phyloP scores from a whole-genome alignment of 163 green algal species.

The Chloromonas sp. region DNA sequence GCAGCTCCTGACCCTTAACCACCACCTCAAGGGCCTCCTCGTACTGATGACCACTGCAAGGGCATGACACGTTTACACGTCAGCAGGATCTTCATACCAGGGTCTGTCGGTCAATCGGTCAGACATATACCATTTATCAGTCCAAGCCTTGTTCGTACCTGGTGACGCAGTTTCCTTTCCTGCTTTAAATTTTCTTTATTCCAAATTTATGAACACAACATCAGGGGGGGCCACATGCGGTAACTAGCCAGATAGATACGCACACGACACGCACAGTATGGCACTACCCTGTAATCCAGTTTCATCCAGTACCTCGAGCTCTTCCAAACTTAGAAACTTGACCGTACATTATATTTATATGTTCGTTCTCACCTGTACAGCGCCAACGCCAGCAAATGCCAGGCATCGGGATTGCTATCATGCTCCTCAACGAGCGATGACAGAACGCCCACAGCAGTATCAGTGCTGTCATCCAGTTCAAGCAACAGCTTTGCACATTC shows the following conservation, averaged over 20 bases:
- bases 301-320: too few species aligned
- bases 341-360: not conserved
- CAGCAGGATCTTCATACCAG: too few species aligned
- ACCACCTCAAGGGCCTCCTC: conserved; percentile 19
- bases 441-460: conserved; percentile 64
- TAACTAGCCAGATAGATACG: not conserved
- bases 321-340: too few species aligned
- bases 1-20: conserved; percentile 2
- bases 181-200: too few species aligned
- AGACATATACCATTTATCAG: too few species aligned
- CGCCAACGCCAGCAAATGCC: conserved; percentile 73
- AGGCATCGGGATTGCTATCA: conserved; percentile 70
- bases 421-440: conserved; percentile 73
- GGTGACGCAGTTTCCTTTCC: too few species aligned
- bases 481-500: conserved; percentile 85
- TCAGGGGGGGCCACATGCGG: too few species aligned
- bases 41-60: conserved; percentile 28
- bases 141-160: too few species aligned
- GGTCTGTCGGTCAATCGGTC: too few species aligned
- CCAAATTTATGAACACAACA: too few species aligned
- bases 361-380: conserved; percentile 37
- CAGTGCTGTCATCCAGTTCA: conserved; percentile 69
- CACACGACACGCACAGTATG: not conserved
- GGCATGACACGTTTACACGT: not conserved
- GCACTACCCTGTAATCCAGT: too few species aligned